These are phyloP conservation scores for Diaporthe caulivora DNA, from an alignment of 2,329 filamentous ascomycete species.

Conservation along the genomic window DNA sequence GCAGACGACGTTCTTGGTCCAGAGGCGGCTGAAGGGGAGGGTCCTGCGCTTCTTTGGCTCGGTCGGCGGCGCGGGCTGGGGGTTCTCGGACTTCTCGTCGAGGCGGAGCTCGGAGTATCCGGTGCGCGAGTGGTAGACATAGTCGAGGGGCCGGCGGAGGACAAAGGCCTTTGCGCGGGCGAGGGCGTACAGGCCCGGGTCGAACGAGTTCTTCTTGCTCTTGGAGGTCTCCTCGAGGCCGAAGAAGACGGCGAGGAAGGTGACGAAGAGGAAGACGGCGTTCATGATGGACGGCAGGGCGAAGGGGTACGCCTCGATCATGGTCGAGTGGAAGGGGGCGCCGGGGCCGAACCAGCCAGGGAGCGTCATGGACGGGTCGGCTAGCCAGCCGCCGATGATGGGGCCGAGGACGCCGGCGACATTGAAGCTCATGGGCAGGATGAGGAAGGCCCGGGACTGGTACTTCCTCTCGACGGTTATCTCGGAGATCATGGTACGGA, in stretches of 20 bases:
- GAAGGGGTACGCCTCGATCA: constrained; percentile 76
- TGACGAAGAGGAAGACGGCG: constrained; percentile 68
- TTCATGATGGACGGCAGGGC: constrained; percentile 78
- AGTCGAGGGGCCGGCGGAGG: constrained; percentile 42
- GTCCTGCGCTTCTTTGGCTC: constrained; percentile 34
- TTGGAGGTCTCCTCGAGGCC: constrained; percentile 71
- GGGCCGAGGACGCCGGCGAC: constrained; percentile 60
- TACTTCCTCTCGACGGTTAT: constrained; percentile 62
- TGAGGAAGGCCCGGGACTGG: constrained; percentile 61
- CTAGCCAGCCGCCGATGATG: constrained; percentile 74
- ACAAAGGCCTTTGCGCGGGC: constrained; percentile 47
- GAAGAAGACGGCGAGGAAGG: constrained; percentile 68
- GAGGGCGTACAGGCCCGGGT: constrained; percentile 56
- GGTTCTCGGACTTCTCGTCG: constrained; percentile 35
- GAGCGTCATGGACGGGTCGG: constrained; percentile 73
- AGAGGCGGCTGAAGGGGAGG: constrained; percentile 56
- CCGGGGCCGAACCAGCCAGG: constrained; percentile 73
- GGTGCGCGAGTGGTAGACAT: constrained; percentile 45
- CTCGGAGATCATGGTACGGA: constrained; percentile 63
- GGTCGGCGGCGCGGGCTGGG: neutral
- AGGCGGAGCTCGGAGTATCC: constrained; percentile 48
- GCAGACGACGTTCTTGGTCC: constrained; percentile 62
- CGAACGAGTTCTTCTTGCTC: constrained; percentile 58
- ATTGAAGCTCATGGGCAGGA: constrained; percentile 63
- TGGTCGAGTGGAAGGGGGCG: constrained; percentile 69